Conservation (phyloP, 2,329 filamentous ascomycete species). For the Corniculantispora saksenae region DNA sequence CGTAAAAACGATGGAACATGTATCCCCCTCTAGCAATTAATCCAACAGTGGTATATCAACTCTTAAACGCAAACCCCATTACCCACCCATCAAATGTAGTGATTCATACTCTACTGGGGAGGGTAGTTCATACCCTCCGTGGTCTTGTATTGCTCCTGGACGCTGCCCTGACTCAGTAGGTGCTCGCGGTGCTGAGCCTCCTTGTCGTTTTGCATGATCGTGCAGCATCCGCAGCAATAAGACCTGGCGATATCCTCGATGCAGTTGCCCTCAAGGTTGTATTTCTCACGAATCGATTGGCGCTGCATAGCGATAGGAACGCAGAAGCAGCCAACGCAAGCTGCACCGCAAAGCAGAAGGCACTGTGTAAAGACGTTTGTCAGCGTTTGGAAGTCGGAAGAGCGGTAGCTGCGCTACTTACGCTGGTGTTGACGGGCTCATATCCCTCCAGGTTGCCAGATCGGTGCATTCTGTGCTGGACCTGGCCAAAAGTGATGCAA, state of each 20-base stretch:
- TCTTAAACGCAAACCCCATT: not conserved
- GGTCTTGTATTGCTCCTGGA: constrained; percentile 35
- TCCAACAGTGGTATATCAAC: not conserved
- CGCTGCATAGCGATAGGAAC: constrained; percentile 48
- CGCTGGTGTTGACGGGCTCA: constrained; percentile 48
- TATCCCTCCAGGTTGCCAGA: constrained; percentile 43
- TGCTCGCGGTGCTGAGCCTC: constrained; percentile 42
- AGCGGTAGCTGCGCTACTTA: constrained; percentile 29
- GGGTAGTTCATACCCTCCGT: constrained; percentile 32
- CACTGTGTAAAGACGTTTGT: constrained; percentile 33
- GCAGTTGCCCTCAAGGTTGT: constrained; percentile 47
- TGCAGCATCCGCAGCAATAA: constrained; percentile 49
- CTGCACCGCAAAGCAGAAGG: constrained; percentile 43
- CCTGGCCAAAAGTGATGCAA: constrained; percentile 52
- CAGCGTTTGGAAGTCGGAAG: not conserved
- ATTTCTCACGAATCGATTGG: constrained; percentile 45
- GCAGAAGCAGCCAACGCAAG: constrained; percentile 43
- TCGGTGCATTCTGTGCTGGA: constrained; percentile 46
- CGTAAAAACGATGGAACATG: not conserved
- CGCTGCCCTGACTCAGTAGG: constrained; percentile 21
- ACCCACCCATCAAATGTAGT: not conserved
- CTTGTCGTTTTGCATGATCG: constrained; percentile 49
- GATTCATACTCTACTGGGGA: not conserved
- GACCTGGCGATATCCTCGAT: constrained; percentile 42
- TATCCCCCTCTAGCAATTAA: not conserved